Evolutionary conservation across 441 rosid species (phyloP).

Genomic region (Euphorbia celastroides): DNA sequence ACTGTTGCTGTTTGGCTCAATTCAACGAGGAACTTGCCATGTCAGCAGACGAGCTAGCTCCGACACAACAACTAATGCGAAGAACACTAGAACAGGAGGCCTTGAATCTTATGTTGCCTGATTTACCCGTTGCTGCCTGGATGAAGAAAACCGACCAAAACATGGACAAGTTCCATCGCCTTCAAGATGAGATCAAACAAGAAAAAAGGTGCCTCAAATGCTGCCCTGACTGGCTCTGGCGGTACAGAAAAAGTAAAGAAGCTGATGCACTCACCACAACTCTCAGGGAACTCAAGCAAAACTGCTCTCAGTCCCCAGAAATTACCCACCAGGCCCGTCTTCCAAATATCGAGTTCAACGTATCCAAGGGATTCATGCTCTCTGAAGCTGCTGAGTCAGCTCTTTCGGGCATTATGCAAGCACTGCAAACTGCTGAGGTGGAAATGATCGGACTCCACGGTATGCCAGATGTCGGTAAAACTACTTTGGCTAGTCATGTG

Average conservation of each 20-base stretch:
- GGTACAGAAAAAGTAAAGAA: constrained; percentile 4
- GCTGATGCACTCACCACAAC: not conserved
- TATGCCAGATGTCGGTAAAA: constrained; percentile 23
- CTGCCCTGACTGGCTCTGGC: constrained; percentile 1
- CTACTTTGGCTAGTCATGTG: constrained; percentile 21
- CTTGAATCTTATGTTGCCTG: not conserved
- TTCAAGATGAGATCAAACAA: not conserved
- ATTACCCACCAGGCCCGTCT: not conserved
- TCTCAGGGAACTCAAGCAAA: not conserved
- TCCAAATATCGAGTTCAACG: not conserved
- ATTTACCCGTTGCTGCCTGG: not conserved
- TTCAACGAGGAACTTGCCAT: not conserved
- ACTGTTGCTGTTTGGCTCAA: constrained; percentile 5
- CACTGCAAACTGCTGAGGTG: constrained; percentile 2
- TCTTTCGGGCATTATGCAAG: not conserved
- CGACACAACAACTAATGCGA: not conserved
- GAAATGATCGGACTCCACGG: constrained; percentile 23
- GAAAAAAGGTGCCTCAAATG: not conserved
- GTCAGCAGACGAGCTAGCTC: not conserved
- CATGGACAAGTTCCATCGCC: not conserved
- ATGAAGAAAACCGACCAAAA: not conserved
- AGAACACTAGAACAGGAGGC: not conserved
- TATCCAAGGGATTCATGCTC: not conserved
- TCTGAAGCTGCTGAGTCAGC: constrained; percentile 6
- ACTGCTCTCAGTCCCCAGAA: not conserved